Evolutionary conservation across 257 asterid genomes (phyloP).

Genomic region (Gentiana dahurica): DNA sequence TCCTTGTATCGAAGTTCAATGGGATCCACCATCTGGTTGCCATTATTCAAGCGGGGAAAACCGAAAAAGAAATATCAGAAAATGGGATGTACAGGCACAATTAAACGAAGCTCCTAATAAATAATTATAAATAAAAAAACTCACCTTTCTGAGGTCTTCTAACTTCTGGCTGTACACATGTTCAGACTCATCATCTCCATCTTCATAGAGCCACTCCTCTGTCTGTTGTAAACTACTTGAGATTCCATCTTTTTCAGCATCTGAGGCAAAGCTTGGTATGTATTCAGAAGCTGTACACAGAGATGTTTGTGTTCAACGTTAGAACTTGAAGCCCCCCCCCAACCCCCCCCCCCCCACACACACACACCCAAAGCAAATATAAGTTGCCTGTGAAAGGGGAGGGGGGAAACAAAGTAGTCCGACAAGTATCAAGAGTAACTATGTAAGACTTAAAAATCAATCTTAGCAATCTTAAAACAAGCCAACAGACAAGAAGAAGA

Average conservation of each 20-base stretch:
- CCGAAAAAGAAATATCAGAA: background rate
- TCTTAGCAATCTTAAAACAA: no score
- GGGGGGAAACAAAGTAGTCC: no score
- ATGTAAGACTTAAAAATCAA: no score
- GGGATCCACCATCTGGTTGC: slow-evolving; percentile 71
- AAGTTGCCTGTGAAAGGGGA: no score
- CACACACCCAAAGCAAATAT: background rate
- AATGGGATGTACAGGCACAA: background rate
- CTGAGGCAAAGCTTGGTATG: slow-evolving; percentile 70
- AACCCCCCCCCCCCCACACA: no score
- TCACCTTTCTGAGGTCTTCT: slow-evolving; percentile 69
- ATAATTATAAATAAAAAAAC: background rate
- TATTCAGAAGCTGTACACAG: slow-evolving; percentile 47
- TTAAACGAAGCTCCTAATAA: slow-evolving; percentile 5
- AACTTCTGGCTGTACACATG: slow-evolving; percentile 53
- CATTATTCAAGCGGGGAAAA: background rate
- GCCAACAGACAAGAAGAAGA: no score
- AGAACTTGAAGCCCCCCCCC: no score
- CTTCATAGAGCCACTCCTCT: slow-evolving; percentile 97
- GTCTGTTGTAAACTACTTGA: slow-evolving; percentile 61
- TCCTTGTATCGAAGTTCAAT: slow-evolving; percentile 75
- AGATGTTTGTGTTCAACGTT: no score
- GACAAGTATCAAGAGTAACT: no score
- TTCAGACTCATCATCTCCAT: slow-evolving; percentile 92
- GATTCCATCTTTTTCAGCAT: slow-evolving; percentile 61